Conservation (phyloP, 2,329 filamentous ascomycete genomes). For the Fusarium sp. region DNA sequence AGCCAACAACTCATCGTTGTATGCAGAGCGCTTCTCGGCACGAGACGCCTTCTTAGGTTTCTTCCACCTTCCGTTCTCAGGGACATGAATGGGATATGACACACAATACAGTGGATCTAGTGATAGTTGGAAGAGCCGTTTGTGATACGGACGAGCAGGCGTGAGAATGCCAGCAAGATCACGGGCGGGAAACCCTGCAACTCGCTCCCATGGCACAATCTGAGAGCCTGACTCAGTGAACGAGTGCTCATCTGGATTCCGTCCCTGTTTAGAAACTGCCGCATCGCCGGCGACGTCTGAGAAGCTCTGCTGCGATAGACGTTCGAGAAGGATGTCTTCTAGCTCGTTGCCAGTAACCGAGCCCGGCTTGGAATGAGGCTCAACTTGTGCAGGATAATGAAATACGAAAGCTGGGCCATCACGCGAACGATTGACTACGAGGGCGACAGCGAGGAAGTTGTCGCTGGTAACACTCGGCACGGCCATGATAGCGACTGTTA, state of each 20-base stretch:
- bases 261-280: slow-evolving; percentile 59
- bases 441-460: slow-evolving; percentile 75
- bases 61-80: slow-evolving; percentile 82
- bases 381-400: slow-evolving; percentile 79
- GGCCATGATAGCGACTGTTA: slow-evolving; percentile 39
- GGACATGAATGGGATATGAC: slow-evolving; percentile 85
- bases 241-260: slow-evolving; percentile 66
- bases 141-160: slow-evolving; percentile 80
- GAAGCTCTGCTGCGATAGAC: slow-evolving; percentile 54
- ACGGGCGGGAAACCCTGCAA: slow-evolving; percentile 78
- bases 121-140: slow-evolving; percentile 82
- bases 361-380: slow-evolving; percentile 50
- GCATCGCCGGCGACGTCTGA: slow-evolving; percentile 52
- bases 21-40: slow-evolving; percentile 50
- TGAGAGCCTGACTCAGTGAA: slow-evolving; percentile 67
- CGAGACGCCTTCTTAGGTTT: slow-evolving; percentile 66
- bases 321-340: slow-evolving; percentile 64
- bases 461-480: slow-evolving; percentile 65
- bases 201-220: slow-evolving; percentile 75
- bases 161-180: slow-evolving; percentile 84
- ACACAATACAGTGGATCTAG: slow-evolving; percentile 83
- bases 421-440: slow-evolving; percentile 78
- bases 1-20: slow-evolving; percentile 48
- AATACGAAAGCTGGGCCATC: slow-evolving; percentile 86
- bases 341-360: slow-evolving; percentile 54